Evolutionary conservation across 2,329 filamentous ascomycete genomes (phyloP), one percentile per base, ranked within the genome.

Genomic region (Fusarium sublunatum): DNA sequence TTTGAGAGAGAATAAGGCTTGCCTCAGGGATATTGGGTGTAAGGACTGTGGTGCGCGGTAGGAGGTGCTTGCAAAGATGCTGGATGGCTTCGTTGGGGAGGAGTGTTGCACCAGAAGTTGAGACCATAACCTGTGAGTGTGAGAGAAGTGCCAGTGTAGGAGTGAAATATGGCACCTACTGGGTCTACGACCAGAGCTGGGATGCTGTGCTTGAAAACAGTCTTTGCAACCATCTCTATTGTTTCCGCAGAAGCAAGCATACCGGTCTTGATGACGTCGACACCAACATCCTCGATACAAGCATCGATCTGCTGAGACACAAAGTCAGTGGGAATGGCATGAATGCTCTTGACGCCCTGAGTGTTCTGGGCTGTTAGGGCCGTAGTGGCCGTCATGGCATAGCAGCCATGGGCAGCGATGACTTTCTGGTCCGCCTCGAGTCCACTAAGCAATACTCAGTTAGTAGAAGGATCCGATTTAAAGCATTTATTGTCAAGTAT

Each of bases 321-420:
- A 75, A 98, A 97, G 5, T 83, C 82, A 0, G 91, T 81, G 0
- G 94, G 94, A 7, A 91, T 86, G 53, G 90, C 80, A 72, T 97
- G 92, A 47, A 98, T 92, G 64, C 85, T 92, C 61, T 87, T 82
- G 12, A 98, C 93, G 5, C 92, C 92, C 49, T 86, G 83, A 0
- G 95, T 99, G 77, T 98, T 97, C 74, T 98, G 95, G 13, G 92
- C 93, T n/a, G 95, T 99, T 72, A 99, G 81, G 19, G 94, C 94
- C 12, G 94, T 96, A 9, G 94, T 97, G 22, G 93, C 92, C 46
- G 94, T 97, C 88, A 97, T 96, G 58, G 92, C 93, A 82, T 98
- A 98, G 79, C 91, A 95, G 58, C 90, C 89, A 84, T 98, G 93
- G 15, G 91, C 92, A 40, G 93, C 91, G 59, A 97, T 90, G 60